These are phyloP conservation scores for Cerrena zonata DNA, from an alignment of 1,284 basidiomycete genomes.

Conservation along the genomic window DNA sequence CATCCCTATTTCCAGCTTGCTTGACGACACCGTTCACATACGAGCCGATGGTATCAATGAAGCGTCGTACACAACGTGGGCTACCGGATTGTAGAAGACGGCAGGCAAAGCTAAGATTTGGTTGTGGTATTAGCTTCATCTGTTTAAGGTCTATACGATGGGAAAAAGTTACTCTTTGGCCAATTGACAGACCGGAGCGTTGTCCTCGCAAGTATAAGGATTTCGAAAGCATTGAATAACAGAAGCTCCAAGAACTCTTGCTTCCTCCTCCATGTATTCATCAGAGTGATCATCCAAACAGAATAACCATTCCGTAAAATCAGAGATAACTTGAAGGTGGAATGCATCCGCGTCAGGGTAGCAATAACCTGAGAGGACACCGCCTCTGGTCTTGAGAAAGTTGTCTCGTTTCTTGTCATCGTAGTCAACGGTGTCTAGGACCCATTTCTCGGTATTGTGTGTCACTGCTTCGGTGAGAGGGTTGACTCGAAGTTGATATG, in stretches of 20 bases:
- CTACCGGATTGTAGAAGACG: background rate
- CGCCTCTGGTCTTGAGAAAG: constrained; percentile 55
- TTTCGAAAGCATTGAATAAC: constrained; percentile 35
- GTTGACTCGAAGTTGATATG: constrained; percentile 49
- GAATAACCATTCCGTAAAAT: constrained; percentile 37
- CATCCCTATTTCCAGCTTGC: constrained; percentile 29
- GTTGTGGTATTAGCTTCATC: background rate
- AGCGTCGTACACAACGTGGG: constrained; percentile 27
- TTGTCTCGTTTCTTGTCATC: constrained; percentile 44
- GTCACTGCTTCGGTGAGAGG: constrained; percentile 49
- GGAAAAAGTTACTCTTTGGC: constrained; percentile 44
- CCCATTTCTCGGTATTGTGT: constrained; percentile 57
- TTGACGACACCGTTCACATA: constrained; percentile 35
- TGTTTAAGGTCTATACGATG: background rate
- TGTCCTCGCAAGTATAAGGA: constrained; percentile 19
- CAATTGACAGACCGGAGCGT: constrained; percentile 39
- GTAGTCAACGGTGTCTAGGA: constrained; percentile 45
- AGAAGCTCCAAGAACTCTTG: constrained; percentile 27
- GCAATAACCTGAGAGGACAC: constrained; percentile 62
- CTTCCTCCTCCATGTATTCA: constrained; percentile 28
- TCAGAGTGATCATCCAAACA: constrained; percentile 35
- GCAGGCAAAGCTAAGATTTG: background rate
- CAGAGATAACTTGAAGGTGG: constrained; percentile 52
- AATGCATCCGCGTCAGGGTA: constrained; percentile 48
- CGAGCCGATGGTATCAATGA: constrained; percentile 31